Evolutionary conservation across 1,284 basidiomycete genomes (phyloP).

Genomic region (Cutaneotrichosporon spelunceum): DNA sequence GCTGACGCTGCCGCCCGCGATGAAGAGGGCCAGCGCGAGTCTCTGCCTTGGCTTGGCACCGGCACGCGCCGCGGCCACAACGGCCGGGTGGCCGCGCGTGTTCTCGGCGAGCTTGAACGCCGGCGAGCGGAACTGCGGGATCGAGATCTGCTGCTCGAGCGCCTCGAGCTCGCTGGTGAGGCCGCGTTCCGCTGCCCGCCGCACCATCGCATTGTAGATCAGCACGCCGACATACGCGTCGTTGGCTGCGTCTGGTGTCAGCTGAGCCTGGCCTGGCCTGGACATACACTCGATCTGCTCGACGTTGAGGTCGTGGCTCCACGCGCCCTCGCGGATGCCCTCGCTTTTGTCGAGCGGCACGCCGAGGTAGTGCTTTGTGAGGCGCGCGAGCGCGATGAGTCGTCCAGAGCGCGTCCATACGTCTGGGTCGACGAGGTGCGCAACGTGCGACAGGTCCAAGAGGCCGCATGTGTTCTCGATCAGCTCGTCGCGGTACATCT

Average conservation of each 20-base stretch:
- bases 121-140: not conserved
- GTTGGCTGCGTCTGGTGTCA: conserved; percentile 48
- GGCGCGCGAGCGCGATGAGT: conserved; percentile 45
- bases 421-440: conserved; percentile 40
- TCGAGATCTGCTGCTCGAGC: not conserved
- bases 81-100: not conserved
- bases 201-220: conserved; percentile 28
- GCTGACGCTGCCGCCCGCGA: not conserved
- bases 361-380: conserved; percentile 41
- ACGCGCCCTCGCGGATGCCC: conserved; percentile 41
- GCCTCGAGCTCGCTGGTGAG: not conserved
- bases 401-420: conserved; percentile 28
- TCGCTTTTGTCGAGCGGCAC: conserved; percentile 39
- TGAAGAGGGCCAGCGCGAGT: conserved; percentile 1
- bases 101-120: not conserved
- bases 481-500: conserved; percentile 44
- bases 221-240: conserved; percentile 49
- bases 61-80: not conserved
- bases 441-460: conserved; percentile 48
- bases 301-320: conserved; percentile 33
- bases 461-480: conserved; percentile 25
- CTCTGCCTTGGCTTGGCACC: not conserved
- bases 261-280: not conserved
- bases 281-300: conserved; percentile 48
- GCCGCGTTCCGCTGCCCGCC: not conserved